Evolutionary conservation across 306 rosid genomes (phyloP).

Genomic region (Macrotyloma uniflorum): DNA sequence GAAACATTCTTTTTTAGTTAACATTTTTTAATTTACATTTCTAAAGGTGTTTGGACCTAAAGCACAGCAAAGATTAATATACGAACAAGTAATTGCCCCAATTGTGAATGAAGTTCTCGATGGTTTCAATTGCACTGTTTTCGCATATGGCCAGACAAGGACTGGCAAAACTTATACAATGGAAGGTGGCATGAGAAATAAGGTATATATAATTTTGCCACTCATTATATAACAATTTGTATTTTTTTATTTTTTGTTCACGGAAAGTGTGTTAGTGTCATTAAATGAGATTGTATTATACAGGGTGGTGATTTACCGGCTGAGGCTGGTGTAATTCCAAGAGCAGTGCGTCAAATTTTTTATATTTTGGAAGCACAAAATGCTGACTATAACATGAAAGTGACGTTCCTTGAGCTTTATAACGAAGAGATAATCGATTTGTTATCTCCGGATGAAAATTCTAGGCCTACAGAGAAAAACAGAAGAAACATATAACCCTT

Average conservation of each 20-base stretch:
- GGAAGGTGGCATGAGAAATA: constrained; percentile 96
- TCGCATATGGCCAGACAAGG: constrained; percentile 98
- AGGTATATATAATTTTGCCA: constrained; percentile 54
- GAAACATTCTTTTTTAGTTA: neutral
- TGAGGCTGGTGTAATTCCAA: constrained; percentile 95
- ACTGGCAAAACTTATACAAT: constrained; percentile 98
- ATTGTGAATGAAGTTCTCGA: constrained; percentile 94
- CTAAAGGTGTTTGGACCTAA: constrained; percentile 90
- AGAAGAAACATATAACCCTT: constrained; percentile 69
- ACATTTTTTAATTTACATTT: neutral
- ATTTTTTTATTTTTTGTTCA: constrained; percentile 1
- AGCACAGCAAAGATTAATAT: constrained; percentile 86
- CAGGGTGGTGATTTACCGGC: constrained; percentile 87
- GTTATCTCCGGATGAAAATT: constrained; percentile 73
- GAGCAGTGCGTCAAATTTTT: constrained; percentile 93
- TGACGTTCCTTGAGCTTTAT: constrained; percentile 90
- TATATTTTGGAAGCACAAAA: constrained; percentile 84
- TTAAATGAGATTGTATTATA: neutral
- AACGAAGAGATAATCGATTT: constrained; percentile 93
- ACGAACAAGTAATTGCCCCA: constrained; percentile 92
- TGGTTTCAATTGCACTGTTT: constrained; percentile 94
- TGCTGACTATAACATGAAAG: constrained; percentile 91
- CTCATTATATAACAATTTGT: neutral
- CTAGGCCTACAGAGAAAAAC: constrained; percentile 66
- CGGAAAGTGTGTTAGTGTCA: neutral